These are phyloP conservation scores for Colletotrichum echinochloae DNA, from an alignment of 2,329 filamentous ascomycete genomes.

Conservation along the genomic window DNA sequence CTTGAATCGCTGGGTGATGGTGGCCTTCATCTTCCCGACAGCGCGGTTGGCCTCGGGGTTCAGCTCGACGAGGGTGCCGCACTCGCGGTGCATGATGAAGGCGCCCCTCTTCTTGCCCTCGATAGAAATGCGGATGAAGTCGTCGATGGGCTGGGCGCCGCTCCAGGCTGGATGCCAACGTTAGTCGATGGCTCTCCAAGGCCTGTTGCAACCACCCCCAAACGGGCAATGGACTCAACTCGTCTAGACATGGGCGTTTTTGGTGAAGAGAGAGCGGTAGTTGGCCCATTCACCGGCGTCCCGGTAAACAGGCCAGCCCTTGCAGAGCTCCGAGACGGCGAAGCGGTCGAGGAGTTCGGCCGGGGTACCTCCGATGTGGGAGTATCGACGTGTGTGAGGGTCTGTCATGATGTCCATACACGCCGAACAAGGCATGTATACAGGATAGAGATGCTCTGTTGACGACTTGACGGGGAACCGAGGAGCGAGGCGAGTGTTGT, in stretches of 20 bases:
- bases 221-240: conserved; percentile 54
- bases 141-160: conserved; percentile 52
- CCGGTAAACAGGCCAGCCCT: conserved; percentile 66
- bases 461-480: background rate
- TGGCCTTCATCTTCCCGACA: conserved; percentile 66
- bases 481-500: background rate
- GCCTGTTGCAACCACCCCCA: background rate
- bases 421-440: background rate
- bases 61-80: conserved; percentile 60
- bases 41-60: conserved; percentile 54
- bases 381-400: conserved; percentile 46
- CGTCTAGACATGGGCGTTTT: conserved; percentile 62
- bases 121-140: conserved; percentile 59
- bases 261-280: conserved; percentile 61
- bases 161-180: conserved; percentile 56
- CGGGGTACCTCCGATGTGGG: conserved; percentile 58
- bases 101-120: conserved; percentile 62
- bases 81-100: conserved; percentile 69
- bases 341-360: conserved; percentile 58
- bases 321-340: conserved; percentile 63
- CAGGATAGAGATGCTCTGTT: background rate
- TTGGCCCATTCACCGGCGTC: conserved; percentile 66
- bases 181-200: background rate
- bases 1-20: conserved; percentile 63
- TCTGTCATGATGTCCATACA: conserved; percentile 20